Base-by-base conservation (phyloP, 176 grass and related monocot genomes). In the Ananas comosus region DNA sequence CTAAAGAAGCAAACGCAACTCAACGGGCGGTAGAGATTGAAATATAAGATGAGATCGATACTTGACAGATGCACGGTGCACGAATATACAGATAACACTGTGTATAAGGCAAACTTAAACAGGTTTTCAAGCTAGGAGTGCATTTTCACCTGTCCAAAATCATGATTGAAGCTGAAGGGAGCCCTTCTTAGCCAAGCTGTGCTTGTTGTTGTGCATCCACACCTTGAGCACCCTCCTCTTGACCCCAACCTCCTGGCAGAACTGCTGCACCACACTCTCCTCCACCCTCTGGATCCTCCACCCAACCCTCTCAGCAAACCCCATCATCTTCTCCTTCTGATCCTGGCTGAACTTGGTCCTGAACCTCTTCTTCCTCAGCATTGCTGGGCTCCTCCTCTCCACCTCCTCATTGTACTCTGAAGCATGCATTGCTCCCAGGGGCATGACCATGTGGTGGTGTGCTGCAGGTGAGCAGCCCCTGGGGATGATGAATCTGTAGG, bases 121-220 rank as follows among this genome's bases (percentile, higher is more conserved):
- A 33, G 5, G 29, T 33, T 33, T 33, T 33, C 29, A 33, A 33
- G 29, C 3, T 6, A 5, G 3, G 3, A 33, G 29, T 33, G 29
- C 29, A 4, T 33, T 33, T 33, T 4, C 5, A 33, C 29, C 29
- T 4, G 5, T 3, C 33, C 33, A 42, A 42, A 42, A 8, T 42
- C 33, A 42, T 42, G 33, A 66, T 28, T 72, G 53, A 22, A 59
- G 70, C 70, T 58, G 70, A 53, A 72, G 13, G 48, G 70, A 42
- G 29, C 1, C 22, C 53, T 72, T 72, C 14, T 59, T 59, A 5
- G 70, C 70, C 25, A 72, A 72, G 27, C 11, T 61, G 16, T 72
- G 70, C 70, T 72, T 72, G 70, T 72, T 72, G 70, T 72, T 72
- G 52, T 72, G 70, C 70, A 72, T 72, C 70, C 70, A 72, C 0